Evolutionary conservation across 306 rosid species (phyloP).

Genomic region (Prosopis cineraria): DNA sequence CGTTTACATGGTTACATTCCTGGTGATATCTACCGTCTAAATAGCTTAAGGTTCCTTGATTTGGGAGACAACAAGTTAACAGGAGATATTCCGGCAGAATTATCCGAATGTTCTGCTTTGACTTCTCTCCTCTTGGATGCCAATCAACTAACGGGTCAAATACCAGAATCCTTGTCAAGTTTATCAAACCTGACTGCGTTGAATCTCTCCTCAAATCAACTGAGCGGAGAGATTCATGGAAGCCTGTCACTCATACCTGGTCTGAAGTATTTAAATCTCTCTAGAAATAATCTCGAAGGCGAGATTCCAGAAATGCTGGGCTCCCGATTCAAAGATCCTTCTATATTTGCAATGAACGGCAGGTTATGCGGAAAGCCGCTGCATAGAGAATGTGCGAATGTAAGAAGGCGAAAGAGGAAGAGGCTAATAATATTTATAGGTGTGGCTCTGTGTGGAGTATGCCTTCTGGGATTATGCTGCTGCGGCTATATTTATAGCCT

Average conservation of each 20-base stretch:
- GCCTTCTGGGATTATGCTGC: constrained; percentile 60
- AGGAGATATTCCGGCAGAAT: constrained; percentile 70
- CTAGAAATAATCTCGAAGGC: constrained; percentile 64
- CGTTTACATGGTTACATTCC: constrained; percentile 52
- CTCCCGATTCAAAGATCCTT: constrained; percentile 51
- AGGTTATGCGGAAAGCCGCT: constrained; percentile 71
- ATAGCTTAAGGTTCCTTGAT: constrained; percentile 60
- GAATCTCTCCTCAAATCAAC: constrained; percentile 64
- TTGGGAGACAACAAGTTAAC: constrained; percentile 59
- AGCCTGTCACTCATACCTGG: constrained; percentile 43
- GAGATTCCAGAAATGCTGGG: constrained; percentile 65
- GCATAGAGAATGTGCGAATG: constrained; percentile 56
- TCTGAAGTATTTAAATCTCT: constrained; percentile 61
- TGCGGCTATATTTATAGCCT: constrained; percentile 78
- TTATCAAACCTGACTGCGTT: constrained; percentile 53
- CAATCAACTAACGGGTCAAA: constrained; percentile 62
- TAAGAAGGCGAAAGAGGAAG: constrained; percentile 55
- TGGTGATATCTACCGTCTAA: constrained; percentile 45
- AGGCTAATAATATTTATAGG: constrained; percentile 56
- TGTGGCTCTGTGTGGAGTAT: constrained; percentile 58
- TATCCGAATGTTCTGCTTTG: constrained; percentile 62
- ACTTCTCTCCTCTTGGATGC: constrained; percentile 53
- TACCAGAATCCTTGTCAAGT: constrained; percentile 61
- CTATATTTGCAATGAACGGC: constrained; percentile 52
- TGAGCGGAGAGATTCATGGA: constrained; percentile 61